Evolutionary conservation across 176 grass and related monocot genomes (phyloP).

Genomic region (Rhipidocladum racemiflorum): DNA sequence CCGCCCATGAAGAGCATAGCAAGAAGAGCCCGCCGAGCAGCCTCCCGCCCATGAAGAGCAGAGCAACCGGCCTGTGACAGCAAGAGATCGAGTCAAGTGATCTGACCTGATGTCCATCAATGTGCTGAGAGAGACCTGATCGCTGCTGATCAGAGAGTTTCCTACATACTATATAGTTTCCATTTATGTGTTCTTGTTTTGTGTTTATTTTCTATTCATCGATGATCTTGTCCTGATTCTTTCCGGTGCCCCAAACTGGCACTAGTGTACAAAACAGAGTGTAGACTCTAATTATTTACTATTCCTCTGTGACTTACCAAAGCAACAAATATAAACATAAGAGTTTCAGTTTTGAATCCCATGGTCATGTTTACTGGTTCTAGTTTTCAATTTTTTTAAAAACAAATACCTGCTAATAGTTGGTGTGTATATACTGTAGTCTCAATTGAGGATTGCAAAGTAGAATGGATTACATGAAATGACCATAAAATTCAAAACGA

Average conservation of each 20-base stretch:
- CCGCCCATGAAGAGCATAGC: background rate
- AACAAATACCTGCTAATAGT: too few relatives aligned
- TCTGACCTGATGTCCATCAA: background rate
- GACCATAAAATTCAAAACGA: too few relatives aligned
- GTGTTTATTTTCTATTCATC: background rate
- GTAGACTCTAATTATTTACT: background rate
- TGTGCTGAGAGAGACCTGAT: too few relatives aligned
- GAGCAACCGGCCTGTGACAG: background rate
- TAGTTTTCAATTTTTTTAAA: too few relatives aligned
- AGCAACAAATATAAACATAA: background rate
- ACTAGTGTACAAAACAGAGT: background rate
- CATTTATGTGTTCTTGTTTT: background rate
- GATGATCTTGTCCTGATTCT: background rate
- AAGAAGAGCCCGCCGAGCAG: background rate
- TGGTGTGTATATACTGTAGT: background rate
- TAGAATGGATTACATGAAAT: background rate
- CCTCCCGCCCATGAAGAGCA: background rate
- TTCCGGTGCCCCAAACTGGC: background rate
- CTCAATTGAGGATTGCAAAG: background rate
- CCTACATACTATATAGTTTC: background rate
- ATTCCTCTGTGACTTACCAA: background rate
- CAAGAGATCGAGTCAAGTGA: background rate
- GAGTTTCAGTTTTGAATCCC: background rate
- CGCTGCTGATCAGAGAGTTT: background rate
- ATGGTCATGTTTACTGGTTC: background rate